Percentiles rank a stretch among this genome's conserved stretches.
Evolutionary conservation across 495 filamentous ascomycete species (phyloP).

Genomic region (Penicillium pulvis): DNA sequence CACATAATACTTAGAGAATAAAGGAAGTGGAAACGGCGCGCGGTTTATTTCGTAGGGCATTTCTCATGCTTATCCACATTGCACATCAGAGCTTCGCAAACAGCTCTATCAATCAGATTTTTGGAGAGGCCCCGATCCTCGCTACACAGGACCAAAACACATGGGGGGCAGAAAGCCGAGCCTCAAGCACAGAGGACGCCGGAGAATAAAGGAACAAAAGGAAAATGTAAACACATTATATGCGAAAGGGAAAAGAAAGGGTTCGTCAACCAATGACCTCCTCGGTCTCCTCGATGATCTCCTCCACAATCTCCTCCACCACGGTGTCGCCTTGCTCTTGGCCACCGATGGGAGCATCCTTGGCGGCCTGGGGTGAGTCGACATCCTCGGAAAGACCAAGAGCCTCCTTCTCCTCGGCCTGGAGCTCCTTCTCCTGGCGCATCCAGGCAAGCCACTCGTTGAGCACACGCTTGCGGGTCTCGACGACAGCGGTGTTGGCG

Average conservation of each 20-base stretch:
- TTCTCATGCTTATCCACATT: conserved; percentile 42
- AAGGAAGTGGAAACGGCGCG: conserved; percentile 12
- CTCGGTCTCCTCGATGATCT: conserved; percentile 92
- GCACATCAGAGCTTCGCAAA: conserved; percentile 33
- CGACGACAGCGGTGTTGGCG: conserved; percentile 90
- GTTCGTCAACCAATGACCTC: conserved; percentile 63
- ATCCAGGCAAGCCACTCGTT: conserved; percentile 91
- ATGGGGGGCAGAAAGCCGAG: conserved; percentile 29
- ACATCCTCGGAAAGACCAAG: conserved; percentile 65
- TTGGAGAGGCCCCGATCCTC: conserved; percentile 32
- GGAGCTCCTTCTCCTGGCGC: conserved; percentile 68
- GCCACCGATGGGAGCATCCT: conserved; percentile 45
- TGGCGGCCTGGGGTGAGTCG: conserved; percentile 56
- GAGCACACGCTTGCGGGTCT: conserved; percentile 78
- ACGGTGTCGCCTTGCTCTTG: conserved; percentile 67
- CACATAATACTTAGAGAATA: conserved; percentile 16
- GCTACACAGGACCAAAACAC: conserved; percentile 27
- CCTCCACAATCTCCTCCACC: conserved; percentile 88
- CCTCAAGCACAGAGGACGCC: conserved; percentile 27
- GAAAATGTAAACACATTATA: conserved; percentile 44
- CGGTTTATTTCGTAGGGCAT: conserved; percentile 32
- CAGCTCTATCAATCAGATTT: conserved; percentile 35
- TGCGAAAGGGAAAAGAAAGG: conserved; percentile 28
- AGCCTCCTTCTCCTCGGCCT: conserved; percentile 70
- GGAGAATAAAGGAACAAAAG: conserved; percentile 27